Conservation (phyloP, 441 rosid genomes). For the Rhodomyrtus psidioides region DNA sequence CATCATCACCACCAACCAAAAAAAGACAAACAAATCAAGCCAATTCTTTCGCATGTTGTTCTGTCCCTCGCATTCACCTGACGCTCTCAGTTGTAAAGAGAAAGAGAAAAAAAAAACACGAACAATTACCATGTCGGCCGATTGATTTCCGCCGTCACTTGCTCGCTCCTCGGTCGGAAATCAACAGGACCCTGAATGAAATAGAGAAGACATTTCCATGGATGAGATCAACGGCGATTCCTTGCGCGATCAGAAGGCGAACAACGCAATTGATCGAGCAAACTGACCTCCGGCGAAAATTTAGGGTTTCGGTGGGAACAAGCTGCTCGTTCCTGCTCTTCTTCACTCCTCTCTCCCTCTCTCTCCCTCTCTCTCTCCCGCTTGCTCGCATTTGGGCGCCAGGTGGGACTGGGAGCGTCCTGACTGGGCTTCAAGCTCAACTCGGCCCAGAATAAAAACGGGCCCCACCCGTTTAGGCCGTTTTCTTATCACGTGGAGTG, state of each 20-base stretch:
- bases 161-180: neutral
- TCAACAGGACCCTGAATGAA: neutral
- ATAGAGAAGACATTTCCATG: neutral
- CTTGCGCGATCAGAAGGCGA: neutral
- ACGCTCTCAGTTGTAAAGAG: neutral
- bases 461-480: neutral
- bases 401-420: neutral
- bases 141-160: neutral
- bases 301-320: neutral
- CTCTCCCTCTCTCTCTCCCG: neutral
- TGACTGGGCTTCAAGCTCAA: neutral
- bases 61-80: neutral
- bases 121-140: neutral
- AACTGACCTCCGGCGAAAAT: neutral
- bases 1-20: neutral
- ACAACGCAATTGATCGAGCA: neutral
- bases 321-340: neutral
- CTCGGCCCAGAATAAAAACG: neutral
- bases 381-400: neutral
- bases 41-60: neutral
- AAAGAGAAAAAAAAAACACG: neutral
- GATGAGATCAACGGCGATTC: neutral
- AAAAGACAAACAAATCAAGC: neutral
- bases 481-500: neutral
- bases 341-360: neutral